phyloP scores from a whole-genome alignment of 2,329 filamentous ascomycete species.

The Fusarium agapanthi region DNA sequence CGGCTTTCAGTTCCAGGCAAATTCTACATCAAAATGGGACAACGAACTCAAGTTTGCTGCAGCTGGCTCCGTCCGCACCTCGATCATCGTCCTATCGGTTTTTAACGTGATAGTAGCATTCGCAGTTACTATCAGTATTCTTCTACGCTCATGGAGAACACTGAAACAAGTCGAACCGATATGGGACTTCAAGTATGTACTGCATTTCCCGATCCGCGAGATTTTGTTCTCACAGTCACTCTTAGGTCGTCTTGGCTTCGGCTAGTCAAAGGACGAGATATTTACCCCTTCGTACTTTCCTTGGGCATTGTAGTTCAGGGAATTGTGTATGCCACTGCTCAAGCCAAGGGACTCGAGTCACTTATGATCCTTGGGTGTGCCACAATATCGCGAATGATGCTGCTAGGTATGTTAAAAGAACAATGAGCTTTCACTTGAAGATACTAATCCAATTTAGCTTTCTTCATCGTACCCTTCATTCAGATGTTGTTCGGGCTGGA shows the following conservation, averaged over 20 bases:
- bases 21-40: constrained; percentile 57
- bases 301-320: constrained; percentile 67
- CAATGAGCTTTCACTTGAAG: background rate
- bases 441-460: constrained; percentile 51
- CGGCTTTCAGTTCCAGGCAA: constrained; percentile 49
- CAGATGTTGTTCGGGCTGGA: constrained; percentile 74
- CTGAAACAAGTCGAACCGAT: constrained; percentile 52
- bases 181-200: constrained; percentile 54
- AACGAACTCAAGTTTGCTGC: constrained; percentile 62
- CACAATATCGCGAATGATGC: constrained; percentile 64
- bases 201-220: background rate
- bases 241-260: constrained; percentile 51
- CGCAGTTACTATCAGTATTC: constrained; percentile 63
- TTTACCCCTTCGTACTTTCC: constrained; percentile 65
- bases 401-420: constrained; percentile 59
- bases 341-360: constrained; percentile 62
- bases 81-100: constrained; percentile 67
- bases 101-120: constrained; percentile 70
- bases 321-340: constrained; percentile 64
- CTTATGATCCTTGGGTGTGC: constrained; percentile 63
- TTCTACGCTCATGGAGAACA: constrained; percentile 63
- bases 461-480: constrained; percentile 73
- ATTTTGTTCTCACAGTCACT: constrained; percentile 14
- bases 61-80: constrained; percentile 67
- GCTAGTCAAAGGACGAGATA: constrained; percentile 57